A percentile compares a stretch with the other conserved stretches of the same genome.
Conservation (phyloP, 768 basidiomycete genomes). For the Mycena belliarum region DNA sequence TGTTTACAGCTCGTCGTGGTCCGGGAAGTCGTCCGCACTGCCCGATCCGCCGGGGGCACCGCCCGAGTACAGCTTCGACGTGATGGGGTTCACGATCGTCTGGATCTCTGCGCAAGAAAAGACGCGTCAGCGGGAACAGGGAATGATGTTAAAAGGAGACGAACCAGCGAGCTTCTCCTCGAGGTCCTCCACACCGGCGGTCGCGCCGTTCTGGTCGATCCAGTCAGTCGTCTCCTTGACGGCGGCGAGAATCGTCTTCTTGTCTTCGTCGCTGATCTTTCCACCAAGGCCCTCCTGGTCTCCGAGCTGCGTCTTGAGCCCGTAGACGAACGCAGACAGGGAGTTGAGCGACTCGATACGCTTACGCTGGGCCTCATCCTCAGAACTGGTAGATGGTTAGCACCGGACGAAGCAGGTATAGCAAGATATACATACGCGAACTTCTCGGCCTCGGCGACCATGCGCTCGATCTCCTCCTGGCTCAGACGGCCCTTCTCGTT, state of each 20-base stretch:
- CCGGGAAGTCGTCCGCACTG: conserved; percentile 37
- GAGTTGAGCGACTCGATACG: conserved; percentile 85
- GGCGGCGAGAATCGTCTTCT: conserved; percentile 75
- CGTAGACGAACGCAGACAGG: conserved; percentile 81
- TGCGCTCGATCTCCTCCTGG: conserved; percentile 91
- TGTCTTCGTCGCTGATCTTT: conserved; percentile 80
- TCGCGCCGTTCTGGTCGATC: conserved; percentile 82
- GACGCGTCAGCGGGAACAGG: conserved; percentile 6
- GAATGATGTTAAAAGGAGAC: conserved; percentile 20
- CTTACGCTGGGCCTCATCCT: conserved; percentile 79
- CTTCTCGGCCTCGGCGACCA: conserved; percentile 93
- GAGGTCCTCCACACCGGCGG: conserved; percentile 81
- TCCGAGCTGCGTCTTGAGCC: conserved; percentile 82
- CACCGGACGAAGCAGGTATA: not conserved
- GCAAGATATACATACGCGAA: conserved; percentile 47
- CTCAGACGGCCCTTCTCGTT: conserved; percentile 94
- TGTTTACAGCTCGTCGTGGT: conserved; percentile 54
- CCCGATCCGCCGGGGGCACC: conserved; percentile 24
- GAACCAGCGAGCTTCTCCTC: conserved; percentile 82
- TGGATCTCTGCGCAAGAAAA: conserved; percentile 56
- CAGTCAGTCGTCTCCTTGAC: conserved; percentile 91
- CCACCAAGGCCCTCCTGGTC: conserved; percentile 91
- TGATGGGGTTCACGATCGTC: conserved; percentile 78
- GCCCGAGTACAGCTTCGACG: conserved; percentile 71
- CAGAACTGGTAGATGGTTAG: conserved; percentile 32